A percentile compares a stretch with the other conserved stretches of the same genome.
Conservation (phyloP, 306 rosid species). For the Pyrus pyrifolia region DNA sequence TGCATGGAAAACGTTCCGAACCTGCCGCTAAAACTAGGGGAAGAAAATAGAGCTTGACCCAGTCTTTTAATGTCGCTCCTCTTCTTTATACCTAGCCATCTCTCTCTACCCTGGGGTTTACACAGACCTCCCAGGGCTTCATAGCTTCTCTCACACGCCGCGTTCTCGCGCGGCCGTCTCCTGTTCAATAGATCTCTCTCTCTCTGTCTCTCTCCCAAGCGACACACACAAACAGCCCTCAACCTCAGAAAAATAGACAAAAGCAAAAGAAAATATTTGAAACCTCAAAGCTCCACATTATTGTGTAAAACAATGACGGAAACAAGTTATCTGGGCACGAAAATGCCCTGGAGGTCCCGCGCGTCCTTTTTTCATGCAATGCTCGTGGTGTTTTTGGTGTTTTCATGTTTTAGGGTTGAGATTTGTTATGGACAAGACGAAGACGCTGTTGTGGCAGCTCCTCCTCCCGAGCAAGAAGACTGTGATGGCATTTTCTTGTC, state of each 20-base stretch:
- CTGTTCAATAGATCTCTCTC: neutral
- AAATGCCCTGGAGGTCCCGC: constrained; percentile 11
- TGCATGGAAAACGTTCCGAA: constrained; percentile 17
- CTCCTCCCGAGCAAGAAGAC: constrained; percentile 26
- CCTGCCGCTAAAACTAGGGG: constrained; percentile 46
- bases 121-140: constrained; percentile 9
- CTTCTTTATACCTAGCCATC: constrained; percentile 20
- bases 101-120: constrained; percentile 22
- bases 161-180: constrained; percentile 25
- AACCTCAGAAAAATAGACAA: neutral
- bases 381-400: neutral
- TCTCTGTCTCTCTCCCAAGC: neutral
- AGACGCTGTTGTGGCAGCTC: neutral
- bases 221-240: neutral
- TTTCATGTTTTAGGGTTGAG: constrained; percentile 4
- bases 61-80: constrained; percentile 25
- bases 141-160: constrained; percentile 17
- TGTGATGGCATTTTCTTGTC: constrained; percentile 72
- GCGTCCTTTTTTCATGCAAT: neutral
- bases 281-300: neutral
- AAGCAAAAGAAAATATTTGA: neutral
- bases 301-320: neutral
- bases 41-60: constrained; percentile 29
- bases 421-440: constrained; percentile 34
- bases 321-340: constrained; percentile 16